Percentiles rank a stretch among this genome's conserved stretches.
phyloP scores from a whole-genome alignment of 768 basidiomycete species.

The Trametes cingulata region DNA sequence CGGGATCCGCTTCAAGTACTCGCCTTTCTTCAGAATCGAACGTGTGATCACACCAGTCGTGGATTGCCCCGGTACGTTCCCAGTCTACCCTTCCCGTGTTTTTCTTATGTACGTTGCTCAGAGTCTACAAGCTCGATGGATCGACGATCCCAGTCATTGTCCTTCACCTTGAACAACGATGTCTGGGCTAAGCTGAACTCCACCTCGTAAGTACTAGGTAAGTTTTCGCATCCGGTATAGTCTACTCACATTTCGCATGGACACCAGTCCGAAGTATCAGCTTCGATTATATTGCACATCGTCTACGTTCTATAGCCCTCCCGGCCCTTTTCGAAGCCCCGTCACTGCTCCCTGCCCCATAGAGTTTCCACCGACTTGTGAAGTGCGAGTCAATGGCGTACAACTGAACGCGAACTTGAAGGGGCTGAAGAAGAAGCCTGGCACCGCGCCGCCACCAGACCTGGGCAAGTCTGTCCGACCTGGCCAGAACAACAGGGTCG shows the following conservation, averaged over 20 bases:
- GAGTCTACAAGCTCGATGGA: slow-evolving; percentile 82
- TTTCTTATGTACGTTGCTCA: slow-evolving; percentile 30
- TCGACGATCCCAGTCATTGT: slow-evolving; percentile 61
- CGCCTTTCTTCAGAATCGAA: slow-evolving; percentile 74
- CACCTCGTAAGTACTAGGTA: slow-evolving; percentile 46
- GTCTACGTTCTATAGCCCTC: slow-evolving; percentile 63
- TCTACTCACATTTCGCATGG: background rate
- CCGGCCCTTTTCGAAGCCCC: slow-evolving; percentile 51
- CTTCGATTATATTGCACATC: slow-evolving; percentile 89
- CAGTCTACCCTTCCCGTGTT: background rate
- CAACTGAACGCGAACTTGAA: slow-evolving; percentile 76
- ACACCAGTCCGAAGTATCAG: slow-evolving; percentile 65
- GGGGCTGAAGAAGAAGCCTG: slow-evolving; percentile 93
- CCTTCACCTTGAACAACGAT: slow-evolving; percentile 67
- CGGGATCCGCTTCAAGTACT: slow-evolving; percentile 75
- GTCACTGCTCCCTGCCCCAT: slow-evolving; percentile 62
- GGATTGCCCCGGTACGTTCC: slow-evolving; percentile 76
- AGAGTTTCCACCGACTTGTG: slow-evolving; percentile 90
- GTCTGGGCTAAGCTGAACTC: slow-evolving; percentile 61
- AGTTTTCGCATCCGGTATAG: too few species aligned
- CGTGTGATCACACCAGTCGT: slow-evolving; percentile 62
- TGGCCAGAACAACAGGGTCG: slow-evolving; percentile 63
- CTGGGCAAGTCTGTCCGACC: slow-evolving; percentile 45
- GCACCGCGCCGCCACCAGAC: slow-evolving; percentile 90
- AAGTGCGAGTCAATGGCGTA: slow-evolving; percentile 81